Base-by-base conservation (phyloP, 371 early-diverging fungal species). In the Capillidium rhysosporum region DNA sequence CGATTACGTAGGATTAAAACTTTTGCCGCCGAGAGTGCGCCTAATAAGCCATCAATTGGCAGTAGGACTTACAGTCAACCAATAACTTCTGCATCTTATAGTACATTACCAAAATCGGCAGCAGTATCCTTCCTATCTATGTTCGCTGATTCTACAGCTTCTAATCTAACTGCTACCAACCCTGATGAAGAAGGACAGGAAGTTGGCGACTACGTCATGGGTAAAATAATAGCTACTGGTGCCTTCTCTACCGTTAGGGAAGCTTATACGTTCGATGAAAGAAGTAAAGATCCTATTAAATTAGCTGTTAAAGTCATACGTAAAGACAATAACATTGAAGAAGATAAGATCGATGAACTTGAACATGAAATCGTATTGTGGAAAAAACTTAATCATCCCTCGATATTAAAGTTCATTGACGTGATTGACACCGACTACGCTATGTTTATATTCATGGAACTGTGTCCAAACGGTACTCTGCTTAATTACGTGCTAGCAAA, bases 401-500 rank as follows among this genome's bases (percentile, higher is more conserved):
- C 81, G 51, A 75, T 86, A 44, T 65, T 83, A 1, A 61, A 67
- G 2, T 67, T 86, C 55, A 52, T 69, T 9, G 77, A 79, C 9
- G 65, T 78, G 29, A 68, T 83, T 49, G 77, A 80, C 20, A 67
- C 74, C 2, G 77, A 75, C 10, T 66, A 74, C 30, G 72, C 73
- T n/a, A 68, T 66, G 12, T 84, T 78, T 56, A 62, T 86, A 16
- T 73, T 87, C 45, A 71, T 72, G 29, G 84, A 86, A 52, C 72
- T 76, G 24, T 81, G 80, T 31, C 47, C 68, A 0, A 69, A 71
- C 0, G 86, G 86, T 0, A 67, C 62, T 30, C 53, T 69, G 47
- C 43, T 70, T 54, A 45, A 64, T 8, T 59, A 60, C 51, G 38
- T 64, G 20, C 55, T 52, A 1, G 26, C 34, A 20, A 24, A 40